Evolutionary conservation across 345 rosid species (phyloP), one percentile per base, ranked within the genome.

Genomic region (Lumnitzera littorea): DNA sequence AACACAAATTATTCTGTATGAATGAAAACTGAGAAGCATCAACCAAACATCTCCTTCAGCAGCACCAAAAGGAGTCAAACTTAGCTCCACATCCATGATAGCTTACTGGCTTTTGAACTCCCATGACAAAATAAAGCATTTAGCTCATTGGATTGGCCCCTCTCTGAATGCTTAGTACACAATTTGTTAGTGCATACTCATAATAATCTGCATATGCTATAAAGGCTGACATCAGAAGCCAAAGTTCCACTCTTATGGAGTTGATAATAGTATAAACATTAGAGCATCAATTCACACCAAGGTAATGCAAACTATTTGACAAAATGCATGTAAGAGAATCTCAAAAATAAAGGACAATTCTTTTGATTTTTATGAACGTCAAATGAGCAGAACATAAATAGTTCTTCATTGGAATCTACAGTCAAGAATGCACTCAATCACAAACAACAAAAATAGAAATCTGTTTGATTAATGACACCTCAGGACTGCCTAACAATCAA

Each of bases 121-220:
- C 98, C 96, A 20, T 58, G 83, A 27, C 78, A 76, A 48, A 75
- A 74, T 61, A 96, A 56, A 92, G 98, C 96, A 92, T 86, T 85
- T 90, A 94, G 67, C 87, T 90, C 99, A 90, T 94, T 2, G 96
- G 97, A 20, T 94, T 85, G 12, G 78, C 82, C 62, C 95, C 99
- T 67, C 99, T 82, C 69, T 94, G 99, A 73, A 86, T 94, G 58
- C 91, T 69, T 0, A 94, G 83, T 52, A 94, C 97, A 31, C 97
- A 97, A 62, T 94, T 90, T 15, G 91, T 86, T 62, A 90, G 68
- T 50, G 96, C 89, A 14, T 96, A 89, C 67, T 94, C 99, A 17
- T 94, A 94, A 57, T 94, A 94, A 76, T 94, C 99, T 55, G 85
- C 74, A 71, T 68, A 4, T 36, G 9, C 43, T 13, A 50, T 50